These are phyloP conservation scores for Fusarium sp. DNA, from an alignment of 2,329 filamentous ascomycete genomes.

Conservation along the genomic window DNA sequence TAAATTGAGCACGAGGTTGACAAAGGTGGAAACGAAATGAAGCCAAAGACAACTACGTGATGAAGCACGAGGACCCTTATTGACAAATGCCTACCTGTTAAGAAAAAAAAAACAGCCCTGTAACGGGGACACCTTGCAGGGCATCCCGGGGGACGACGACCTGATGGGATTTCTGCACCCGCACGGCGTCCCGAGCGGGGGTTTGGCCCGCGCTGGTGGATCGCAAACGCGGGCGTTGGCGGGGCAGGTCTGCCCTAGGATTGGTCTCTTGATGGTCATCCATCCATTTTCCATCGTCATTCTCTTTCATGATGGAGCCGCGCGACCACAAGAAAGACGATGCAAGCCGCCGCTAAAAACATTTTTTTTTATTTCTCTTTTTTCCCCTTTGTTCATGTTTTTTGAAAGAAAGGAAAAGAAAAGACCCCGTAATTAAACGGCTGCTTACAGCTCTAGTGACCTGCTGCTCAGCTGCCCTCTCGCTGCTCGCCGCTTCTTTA, in stretches of 20 bases:
- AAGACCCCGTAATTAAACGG: background rate
- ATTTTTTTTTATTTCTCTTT: slow-evolving; percentile 1
- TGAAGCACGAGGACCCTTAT: background rate
- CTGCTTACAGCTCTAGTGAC: background rate
- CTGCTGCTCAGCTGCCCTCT: slow-evolving; percentile 12
- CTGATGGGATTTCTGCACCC: slow-evolving; percentile 14
- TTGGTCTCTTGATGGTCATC: slow-evolving; percentile 31
- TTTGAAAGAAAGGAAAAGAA: background rate
- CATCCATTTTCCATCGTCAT: slow-evolving; percentile 40
- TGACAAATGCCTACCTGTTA: background rate
- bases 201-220: slow-evolving; percentile 40
- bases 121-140: slow-evolving; percentile 10
- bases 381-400: slow-evolving; percentile 15
- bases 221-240: slow-evolving; percentile 32
- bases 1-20: background rate
- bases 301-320: slow-evolving; percentile 42
- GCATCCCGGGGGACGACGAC: slow-evolving; percentile 16
- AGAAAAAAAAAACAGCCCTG: background rate
- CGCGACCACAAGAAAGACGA: slow-evolving; percentile 39
- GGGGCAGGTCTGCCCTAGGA: slow-evolving; percentile 28
- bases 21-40: background rate
- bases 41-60: background rate
- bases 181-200: slow-evolving; percentile 35
- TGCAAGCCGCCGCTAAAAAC: slow-evolving; percentile 38
- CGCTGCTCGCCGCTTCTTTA: background rate